Base-by-base conservation (phyloP, 805 yeast genomes). In the Metschnikowia colocasiae region DNA sequence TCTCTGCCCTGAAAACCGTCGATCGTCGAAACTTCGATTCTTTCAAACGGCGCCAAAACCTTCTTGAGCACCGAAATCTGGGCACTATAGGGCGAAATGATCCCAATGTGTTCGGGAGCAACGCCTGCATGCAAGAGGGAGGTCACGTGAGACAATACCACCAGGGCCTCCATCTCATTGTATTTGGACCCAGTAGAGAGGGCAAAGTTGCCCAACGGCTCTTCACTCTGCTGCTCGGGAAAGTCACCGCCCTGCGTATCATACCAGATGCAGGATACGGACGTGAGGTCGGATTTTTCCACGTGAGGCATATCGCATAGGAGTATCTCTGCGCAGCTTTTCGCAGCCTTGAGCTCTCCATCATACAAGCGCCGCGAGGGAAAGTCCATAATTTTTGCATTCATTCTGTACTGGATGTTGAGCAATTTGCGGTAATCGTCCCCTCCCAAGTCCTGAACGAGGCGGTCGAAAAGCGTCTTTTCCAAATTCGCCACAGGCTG, bases 1-100 rank as follows among this genome's bases (percentile, higher is more conserved):
- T 92, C 99, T 51, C 97, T 73, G 1, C 99, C 99, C 69, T 92
- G 99, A 59, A 92, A 94, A 1, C 97, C 97, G 67, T 92, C 99
- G 4, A 92, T 92, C 0, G 97, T 88, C 4, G 95, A 81, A 0
- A 91, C 79, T 59, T 92, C 98, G 5, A 92, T 68, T 2, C 51
- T 59, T 0, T 77, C 73, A 8, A 30, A 42, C n/a, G 47, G 48
- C 1, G 48, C 51, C 41, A 67, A 68, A 16, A 52, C 43, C 3
- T 61, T 62, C 52, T 81, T 81, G 26, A 92, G 55, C 12, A 78
- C 59, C 0, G 83, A 63, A 0, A 90, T 95, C 60, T 92, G 99
- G 0, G 96, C 95, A 58, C 79, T 83, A 60, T 92, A 92, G 0
- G 99, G 98, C 0, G 97, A 79, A 30, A 92, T 91, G 0, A 92